A percentile compares a stretch with the other conserved stretches of the same genome.
phyloP scores from a whole-genome alignment of 306 rosid genomes.

The Citrullus mucosospermus region DNA sequence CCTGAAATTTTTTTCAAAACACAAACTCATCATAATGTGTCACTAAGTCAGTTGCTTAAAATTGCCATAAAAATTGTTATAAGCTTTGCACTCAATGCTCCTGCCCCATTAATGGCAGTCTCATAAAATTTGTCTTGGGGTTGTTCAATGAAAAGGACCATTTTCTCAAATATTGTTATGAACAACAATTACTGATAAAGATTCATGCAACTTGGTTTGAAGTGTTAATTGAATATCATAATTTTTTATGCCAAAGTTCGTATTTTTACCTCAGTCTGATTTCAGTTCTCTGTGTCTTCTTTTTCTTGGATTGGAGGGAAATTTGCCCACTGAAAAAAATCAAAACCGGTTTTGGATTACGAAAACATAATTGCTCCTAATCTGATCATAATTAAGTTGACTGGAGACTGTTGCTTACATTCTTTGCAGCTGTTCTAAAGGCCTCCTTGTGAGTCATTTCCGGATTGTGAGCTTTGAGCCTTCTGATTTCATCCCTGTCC shows the following conservation, averaged over 20 bases:
- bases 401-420: slow-evolving; percentile 25
- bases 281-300: slow-evolving; percentile 19
- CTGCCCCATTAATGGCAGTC: neutral
- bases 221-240: neutral
- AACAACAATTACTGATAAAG: neutral
- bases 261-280: neutral
- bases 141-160: neutral
- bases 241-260: neutral
- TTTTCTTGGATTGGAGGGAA: slow-evolving; percentile 53
- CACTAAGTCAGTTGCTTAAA: neutral
- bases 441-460: slow-evolving; percentile 92
- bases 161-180: neutral
- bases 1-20: neutral
- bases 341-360: neutral
- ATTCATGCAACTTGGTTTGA: neutral
- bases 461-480: slow-evolving; percentile 80
- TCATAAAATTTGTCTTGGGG: slow-evolving; percentile 2
- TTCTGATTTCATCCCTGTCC: slow-evolving; percentile 71
- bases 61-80: neutral
- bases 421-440: slow-evolving; percentile 83
- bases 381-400: neutral
- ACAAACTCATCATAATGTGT: neutral
- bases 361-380: neutral
- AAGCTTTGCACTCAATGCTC: neutral
- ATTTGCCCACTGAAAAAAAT: slow-evolving; percentile 70